Conservation (phyloP, 345 rosid genomes). For the Citrus hindsii region DNA sequence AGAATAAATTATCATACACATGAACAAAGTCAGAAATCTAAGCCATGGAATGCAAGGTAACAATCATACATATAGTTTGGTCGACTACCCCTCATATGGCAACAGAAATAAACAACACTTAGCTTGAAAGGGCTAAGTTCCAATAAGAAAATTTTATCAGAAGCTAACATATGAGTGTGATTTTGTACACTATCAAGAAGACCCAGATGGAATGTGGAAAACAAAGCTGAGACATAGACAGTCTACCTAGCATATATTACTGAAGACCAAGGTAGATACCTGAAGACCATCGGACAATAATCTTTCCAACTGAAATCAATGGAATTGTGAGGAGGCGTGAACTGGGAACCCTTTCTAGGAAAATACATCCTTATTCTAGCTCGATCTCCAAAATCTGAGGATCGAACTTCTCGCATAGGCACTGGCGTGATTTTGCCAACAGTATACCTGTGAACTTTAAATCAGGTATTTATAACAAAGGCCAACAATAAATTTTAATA, state of each 20-base stretch:
- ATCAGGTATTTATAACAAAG: slow-evolving; percentile 18
- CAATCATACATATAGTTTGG: background rate
- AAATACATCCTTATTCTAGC: slow-evolving; percentile 95
- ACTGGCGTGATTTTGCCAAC: slow-evolving; percentile 96
- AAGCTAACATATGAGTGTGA: background rate
- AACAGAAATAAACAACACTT: background rate
- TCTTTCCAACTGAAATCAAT: slow-evolving; percentile 91
- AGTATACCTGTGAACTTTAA: slow-evolving; percentile 74
- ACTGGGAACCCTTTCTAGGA: slow-evolving; percentile 78
- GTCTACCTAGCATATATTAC: background rate
- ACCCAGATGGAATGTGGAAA: background rate
- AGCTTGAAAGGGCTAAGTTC: background rate
- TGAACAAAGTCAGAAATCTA: slow-evolving; percentile 2
- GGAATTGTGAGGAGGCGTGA: slow-evolving; percentile 90
- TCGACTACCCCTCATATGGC: background rate
- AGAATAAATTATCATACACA: slow-evolving; percentile 7
- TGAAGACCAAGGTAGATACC: slow-evolving; percentile 37
- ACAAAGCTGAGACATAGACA: background rate
- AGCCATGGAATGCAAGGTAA: background rate
- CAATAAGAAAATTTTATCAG: background rate
- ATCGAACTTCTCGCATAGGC: slow-evolving; percentile 82
- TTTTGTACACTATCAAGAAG: background rate
- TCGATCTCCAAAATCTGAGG: slow-evolving; percentile 85
- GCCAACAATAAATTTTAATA: background rate
- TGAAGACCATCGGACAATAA: slow-evolving; percentile 98